These are phyloP conservation scores for Fusarium sp. DNA, from an alignment of 2,329 filamentous ascomycete genomes.

Conservation along the genomic window DNA sequence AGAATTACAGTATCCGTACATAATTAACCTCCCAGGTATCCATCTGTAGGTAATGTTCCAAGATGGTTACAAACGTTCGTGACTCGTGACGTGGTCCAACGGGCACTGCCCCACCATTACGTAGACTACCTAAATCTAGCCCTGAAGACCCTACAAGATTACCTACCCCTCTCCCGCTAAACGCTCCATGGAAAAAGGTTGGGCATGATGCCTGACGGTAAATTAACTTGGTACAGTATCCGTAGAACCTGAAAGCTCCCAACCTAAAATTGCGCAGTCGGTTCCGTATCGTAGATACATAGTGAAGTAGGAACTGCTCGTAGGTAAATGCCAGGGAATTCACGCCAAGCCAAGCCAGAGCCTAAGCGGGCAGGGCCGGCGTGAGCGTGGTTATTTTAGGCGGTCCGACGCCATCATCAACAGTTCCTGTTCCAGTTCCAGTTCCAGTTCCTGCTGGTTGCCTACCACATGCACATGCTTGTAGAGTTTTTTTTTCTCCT, in stretches of 20 bases:
- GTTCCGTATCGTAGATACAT: too few relatives aligned
- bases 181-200: conserved; percentile 12
- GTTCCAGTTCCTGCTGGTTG: conserved; percentile 25
- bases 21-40: too few relatives aligned
- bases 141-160: conserved; percentile 1
- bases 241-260: not conserved
- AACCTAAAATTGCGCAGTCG: not conserved
- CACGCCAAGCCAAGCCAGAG: conserved; percentile 32
- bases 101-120: conserved; percentile 55
- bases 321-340: conserved; percentile 33
- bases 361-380: conserved; percentile 15
- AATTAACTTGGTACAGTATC: not conserved
- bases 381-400: conserved; percentile 34
- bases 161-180: conserved; percentile 25
- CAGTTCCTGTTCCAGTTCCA: conserved; percentile 16
- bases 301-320: not conserved
- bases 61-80: not conserved
- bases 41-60: too few relatives aligned
- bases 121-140: conserved; percentile 34
- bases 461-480: not conserved
- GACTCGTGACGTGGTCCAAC: not conserved
- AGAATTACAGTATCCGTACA: too few relatives aligned
- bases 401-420: conserved; percentile 46
- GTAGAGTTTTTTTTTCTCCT: conserved; percentile 18
- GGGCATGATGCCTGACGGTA: conserved; percentile 16